A percentile compares a stretch with the other conserved stretches of the same genome.
phyloP scores from a whole-genome alignment of 805 yeast genomes.

The Teunomyces pallodes region DNA sequence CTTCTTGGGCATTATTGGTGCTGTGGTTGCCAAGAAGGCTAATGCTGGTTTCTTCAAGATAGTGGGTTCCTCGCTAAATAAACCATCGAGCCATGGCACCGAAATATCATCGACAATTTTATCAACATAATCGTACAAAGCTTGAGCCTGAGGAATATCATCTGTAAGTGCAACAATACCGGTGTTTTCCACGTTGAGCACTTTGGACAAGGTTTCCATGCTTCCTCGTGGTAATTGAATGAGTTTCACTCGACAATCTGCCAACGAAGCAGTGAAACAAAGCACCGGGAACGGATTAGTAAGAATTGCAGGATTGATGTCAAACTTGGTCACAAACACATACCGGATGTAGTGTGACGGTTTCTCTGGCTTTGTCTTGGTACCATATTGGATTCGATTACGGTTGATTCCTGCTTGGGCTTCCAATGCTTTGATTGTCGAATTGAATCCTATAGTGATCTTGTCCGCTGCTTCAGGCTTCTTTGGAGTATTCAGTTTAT shows the following conservation, averaged over 20 bases:
- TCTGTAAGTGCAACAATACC: conserved; percentile 36
- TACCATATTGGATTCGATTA: conserved; percentile 8
- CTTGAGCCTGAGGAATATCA: conserved; percentile 23
- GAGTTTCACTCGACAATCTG: conserved; percentile 44
- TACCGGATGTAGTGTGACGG: conserved; percentile 24
- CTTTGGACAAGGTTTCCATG: conserved; percentile 27
- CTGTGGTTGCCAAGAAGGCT: conserved; percentile 44
- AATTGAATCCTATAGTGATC: conserved; percentile 52
- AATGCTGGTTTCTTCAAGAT: conserved; percentile 36
- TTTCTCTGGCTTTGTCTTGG: not conserved
- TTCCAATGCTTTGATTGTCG: conserved; percentile 49
- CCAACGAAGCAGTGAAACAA: conserved; percentile 42
- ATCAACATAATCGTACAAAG: conserved; percentile 28
- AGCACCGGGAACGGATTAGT: conserved; percentile 59
- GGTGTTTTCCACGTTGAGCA: conserved; percentile 24
- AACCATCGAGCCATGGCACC: conserved; percentile 45
- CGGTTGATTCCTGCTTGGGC: conserved; percentile 31
- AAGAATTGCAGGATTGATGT: conserved; percentile 48
- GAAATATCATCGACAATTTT: conserved; percentile 32
- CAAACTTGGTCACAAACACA: conserved; percentile 62
- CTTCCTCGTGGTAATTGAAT: conserved; percentile 57
- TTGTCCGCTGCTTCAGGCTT: conserved; percentile 22
- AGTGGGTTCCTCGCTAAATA: conserved; percentile 15
- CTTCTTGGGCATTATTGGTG: conserved; percentile 37
- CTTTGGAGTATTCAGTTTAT: conserved; percentile 9